phyloP scores from a whole-genome alignment of 2,329 filamentous ascomycete species.

The Triangularia verruculosa region DNA sequence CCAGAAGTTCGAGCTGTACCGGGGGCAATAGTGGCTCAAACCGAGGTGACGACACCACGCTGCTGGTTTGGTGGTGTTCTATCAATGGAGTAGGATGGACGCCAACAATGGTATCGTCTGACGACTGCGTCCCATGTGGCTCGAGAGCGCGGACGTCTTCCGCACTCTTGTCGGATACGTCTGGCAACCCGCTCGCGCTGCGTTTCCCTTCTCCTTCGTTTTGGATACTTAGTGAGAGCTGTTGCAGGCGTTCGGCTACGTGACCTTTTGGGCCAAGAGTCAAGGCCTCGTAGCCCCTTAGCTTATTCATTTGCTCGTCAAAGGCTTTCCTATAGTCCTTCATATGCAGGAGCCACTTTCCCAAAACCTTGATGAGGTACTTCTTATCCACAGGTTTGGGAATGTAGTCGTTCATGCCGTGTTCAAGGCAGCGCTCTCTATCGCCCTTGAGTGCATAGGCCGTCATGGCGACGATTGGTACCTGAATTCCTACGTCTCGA shows the following conservation, averaged over 20 bases:
- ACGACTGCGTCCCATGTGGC: background rate
- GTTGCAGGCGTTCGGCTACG: background rate
- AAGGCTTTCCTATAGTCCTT: conserved; percentile 19
- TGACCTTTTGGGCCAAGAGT: background rate
- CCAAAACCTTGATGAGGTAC: conserved; percentile 20
- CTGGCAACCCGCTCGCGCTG: background rate
- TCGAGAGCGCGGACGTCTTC: background rate
- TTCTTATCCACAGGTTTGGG: conserved; percentile 35
- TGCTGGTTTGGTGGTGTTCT: background rate
- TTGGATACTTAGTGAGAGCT: background rate
- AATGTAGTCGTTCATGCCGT: conserved; percentile 56
- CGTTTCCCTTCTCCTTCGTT: background rate
- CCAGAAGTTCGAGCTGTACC: background rate
- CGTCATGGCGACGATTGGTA: conserved; percentile 48
- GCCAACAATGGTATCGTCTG: background rate
- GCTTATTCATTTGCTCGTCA: conserved; percentile 9
- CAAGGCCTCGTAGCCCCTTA: background rate
- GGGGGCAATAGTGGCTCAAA: background rate
- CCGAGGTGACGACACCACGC: background rate
- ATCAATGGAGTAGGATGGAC: background rate
- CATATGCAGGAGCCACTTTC: conserved; percentile 16
- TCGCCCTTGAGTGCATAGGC: conserved; percentile 57
- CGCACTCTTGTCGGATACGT: background rate
- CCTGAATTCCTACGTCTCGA: conserved; percentile 35
- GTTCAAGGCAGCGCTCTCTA: conserved; percentile 49